Percentiles rank a stretch among this genome's conserved stretches.
These are phyloP conservation scores for Macadamia integrifolia DNA, from an alignment of 164 flowering plant species.

Conservation along the genomic window DNA sequence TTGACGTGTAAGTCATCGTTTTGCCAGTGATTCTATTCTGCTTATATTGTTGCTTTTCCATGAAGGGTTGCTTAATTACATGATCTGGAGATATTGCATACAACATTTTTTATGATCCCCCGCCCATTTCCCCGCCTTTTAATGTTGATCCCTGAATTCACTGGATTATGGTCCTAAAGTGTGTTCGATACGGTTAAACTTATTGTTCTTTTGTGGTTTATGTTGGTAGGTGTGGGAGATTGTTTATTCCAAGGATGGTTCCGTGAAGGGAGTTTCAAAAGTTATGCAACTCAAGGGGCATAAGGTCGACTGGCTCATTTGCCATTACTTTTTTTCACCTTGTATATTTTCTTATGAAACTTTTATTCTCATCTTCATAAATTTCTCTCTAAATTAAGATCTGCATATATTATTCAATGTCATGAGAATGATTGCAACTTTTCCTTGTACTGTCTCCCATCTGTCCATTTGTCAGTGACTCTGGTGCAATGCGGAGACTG, in stretches of 20 bases:
- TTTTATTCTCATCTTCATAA: background rate
- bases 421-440: too few relatives aligned
- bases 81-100: background rate
- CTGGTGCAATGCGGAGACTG: too few relatives aligned
- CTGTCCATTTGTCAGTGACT: too few relatives aligned
- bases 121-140: background rate
- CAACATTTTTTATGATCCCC: background rate
- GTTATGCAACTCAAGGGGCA: slow-evolving; percentile 99
- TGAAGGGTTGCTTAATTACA: background rate
- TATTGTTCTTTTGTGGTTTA: slow-evolving; percentile 1
- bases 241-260: slow-evolving; percentile 86
- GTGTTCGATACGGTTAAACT: background rate
- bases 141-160: background rate
- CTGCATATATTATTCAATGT: background rate
- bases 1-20: too few relatives aligned
- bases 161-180: background rate
- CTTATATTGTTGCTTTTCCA: too few relatives aligned
- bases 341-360: background rate
- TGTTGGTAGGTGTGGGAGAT: slow-evolving; percentile 87
- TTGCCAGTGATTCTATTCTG: too few relatives aligned
- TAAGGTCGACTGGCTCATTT: slow-evolving; percentile 39
- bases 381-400: background rate
- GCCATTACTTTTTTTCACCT: background rate
- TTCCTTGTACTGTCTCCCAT: too few relatives aligned
- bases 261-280: slow-evolving; percentile 77